Evolutionary conservation across 768 basidiomycete genomes (phyloP).

Genomic region (Boletales sp.): DNA sequence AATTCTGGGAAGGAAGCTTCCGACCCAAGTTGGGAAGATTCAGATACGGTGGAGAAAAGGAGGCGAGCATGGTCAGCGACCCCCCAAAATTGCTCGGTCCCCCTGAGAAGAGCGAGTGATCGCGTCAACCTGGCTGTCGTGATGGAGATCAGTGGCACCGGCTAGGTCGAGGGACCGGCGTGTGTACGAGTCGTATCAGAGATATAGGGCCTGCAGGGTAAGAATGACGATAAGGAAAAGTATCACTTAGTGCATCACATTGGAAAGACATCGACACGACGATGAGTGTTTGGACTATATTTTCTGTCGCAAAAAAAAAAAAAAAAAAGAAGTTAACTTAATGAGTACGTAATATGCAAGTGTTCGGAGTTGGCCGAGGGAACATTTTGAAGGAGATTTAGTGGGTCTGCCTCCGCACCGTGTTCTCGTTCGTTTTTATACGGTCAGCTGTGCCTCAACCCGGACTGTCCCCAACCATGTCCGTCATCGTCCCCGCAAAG

Average conservation of each 20-base stretch:
- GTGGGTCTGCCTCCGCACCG: constrained; percentile 14
- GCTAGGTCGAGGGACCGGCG: neutral
- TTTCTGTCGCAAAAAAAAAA: too few species aligned
- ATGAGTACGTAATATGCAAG: constrained; percentile 8
- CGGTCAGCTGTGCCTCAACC: neutral
- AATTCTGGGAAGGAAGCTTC: too few species aligned
- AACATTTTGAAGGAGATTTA: constrained; percentile 12
- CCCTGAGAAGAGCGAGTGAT: neutral
- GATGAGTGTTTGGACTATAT: too few species aligned
- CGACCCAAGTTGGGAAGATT: too few species aligned
- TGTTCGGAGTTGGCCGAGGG: constrained; percentile 22
- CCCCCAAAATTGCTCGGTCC: neutral
- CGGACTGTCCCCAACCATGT: constrained; percentile 18
- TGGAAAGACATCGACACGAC: too few species aligned
- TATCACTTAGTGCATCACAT: too few species aligned
- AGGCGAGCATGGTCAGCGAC: neutral
- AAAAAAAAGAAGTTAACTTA: too few species aligned
- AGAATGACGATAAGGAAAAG: too few species aligned
- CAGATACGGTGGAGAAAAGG: neutral
- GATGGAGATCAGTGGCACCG: neutral
- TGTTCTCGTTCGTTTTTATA: constrained; percentile 22
- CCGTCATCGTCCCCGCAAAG: constrained; percentile 30
- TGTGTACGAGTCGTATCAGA: too few species aligned
- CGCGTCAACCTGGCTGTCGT: neutral
- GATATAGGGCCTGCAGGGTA: too few species aligned